phyloP scores from a whole-genome alignment of 345 rosid species.

The Eucalyptus curtisii region DNA sequence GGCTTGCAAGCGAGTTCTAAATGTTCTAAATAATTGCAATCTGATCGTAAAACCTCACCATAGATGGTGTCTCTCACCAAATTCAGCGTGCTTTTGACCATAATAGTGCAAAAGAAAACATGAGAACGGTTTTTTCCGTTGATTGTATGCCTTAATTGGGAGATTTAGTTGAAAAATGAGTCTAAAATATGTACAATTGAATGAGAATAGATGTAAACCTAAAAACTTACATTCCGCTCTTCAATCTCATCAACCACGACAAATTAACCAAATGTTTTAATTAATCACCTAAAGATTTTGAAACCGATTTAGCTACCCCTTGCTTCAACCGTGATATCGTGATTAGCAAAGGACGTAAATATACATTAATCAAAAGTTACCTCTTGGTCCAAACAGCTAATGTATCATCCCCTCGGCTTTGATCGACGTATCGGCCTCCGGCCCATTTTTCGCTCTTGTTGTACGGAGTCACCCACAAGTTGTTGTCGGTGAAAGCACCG shows the following conservation, averaged over 20 bases:
- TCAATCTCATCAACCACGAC: too few species aligned
- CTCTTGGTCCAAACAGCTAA: constrained; percentile 60
- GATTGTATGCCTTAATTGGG: background rate
- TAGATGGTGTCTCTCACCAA: background rate
- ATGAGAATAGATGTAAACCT: too few species aligned
- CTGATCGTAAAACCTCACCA: background rate
- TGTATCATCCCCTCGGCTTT: constrained; percentile 60
- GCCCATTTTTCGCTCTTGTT: constrained; percentile 56
- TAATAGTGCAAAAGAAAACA: background rate
- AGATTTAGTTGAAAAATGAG: background rate
- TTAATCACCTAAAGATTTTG: background rate
- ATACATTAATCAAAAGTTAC: too few species aligned
- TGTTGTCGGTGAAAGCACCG: constrained; percentile 39
- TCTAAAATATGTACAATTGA: background rate
- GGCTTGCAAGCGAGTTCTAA: background rate
- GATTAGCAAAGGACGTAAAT: too few species aligned
- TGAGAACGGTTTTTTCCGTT: background rate
- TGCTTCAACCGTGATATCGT: background rate
- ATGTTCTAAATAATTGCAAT: background rate
- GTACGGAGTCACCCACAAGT: constrained; percentile 60
- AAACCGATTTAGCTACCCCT: background rate
- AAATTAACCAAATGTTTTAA: background rate
- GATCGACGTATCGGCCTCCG: constrained; percentile 39
- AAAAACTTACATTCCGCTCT: too few species aligned
- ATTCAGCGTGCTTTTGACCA: background rate